Base-by-base conservation (phyloP, 108 stramenopile genomes). In the Licmophora abbreviata region DNA sequence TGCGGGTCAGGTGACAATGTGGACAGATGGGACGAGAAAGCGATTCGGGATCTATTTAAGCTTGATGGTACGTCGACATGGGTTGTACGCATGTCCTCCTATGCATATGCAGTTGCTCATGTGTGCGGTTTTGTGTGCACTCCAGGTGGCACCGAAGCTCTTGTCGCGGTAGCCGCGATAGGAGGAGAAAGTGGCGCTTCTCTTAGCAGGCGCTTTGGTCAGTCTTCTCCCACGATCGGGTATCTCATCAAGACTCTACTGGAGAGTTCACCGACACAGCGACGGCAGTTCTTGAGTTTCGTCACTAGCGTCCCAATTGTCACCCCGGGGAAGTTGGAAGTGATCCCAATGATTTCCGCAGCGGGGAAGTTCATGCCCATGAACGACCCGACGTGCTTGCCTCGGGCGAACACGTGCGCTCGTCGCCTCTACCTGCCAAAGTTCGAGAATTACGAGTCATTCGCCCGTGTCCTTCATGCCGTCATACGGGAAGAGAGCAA, bases 101-200 rank as follows among this genome's bases (percentile, higher is more conserved):
- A 22, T 27, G 33, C 17, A 24, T 54, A 27, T 20, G n/a, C 17
- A 14, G 20, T 21, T 2, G 5, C 2, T 23, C 5, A 6, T 48
- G 3, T 48, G 4, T 6, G 18, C 5, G 5, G 3, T 20, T 21
- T 21, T 21, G 9, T 45, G 8, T 45, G 11, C 9, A 45, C 9
- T 25, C 9, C 44, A 41, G 74, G 69, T 27, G 69, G 66, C 10
- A 44, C 65, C 10, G 74, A 76, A 45, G 74, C 74, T 6, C 48
- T 76, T 29, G 74, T 76, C 10, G 74, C 69, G 6, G 74, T 76
- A 29, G 74, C 74, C 24, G 69, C 74, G 4, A 76, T 76, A 18
- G 74, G 74, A 2, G 74, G 74, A 14, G 69, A 76, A 54, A 66
- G 68, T 7, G 74, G 69, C 17, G 60, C 64, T 20, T 14, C 63